phyloP scores from a whole-genome alignment of 1,139 yeast species.

The Yamadazyma songkhlaensis region DNA sequence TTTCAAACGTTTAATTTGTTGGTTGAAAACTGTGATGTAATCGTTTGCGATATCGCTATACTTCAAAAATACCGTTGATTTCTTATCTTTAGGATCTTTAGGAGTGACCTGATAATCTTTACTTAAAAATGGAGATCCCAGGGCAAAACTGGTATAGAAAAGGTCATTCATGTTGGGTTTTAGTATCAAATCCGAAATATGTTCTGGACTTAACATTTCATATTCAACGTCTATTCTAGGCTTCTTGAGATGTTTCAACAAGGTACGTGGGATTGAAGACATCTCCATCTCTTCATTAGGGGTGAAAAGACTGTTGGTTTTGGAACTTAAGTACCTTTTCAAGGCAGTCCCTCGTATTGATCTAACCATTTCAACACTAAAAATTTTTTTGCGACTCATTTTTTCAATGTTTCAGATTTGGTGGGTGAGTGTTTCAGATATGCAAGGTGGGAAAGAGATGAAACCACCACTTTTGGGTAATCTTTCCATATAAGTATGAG shows the following conservation, averaged over 20 bases:
- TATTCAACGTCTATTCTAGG: constrained; percentile 5
- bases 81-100: constrained; percentile 14
- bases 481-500: not conserved
- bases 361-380: constrained; percentile 1
- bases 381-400: constrained; percentile 5
- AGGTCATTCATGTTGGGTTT: constrained; percentile 27
- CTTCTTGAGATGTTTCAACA: not conserved
- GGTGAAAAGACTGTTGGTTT: constrained; percentile 23
- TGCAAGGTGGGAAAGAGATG: not conserved
- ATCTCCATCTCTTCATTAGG: constrained; percentile 19
- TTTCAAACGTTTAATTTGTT: constrained; percentile 17
- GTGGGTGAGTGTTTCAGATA: constrained; percentile 1
- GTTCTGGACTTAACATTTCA: constrained; percentile 35
- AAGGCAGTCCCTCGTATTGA: not conserved
- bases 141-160: constrained; percentile 28
- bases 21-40: constrained; percentile 31
- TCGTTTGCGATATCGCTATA: constrained; percentile 27
- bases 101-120: constrained; percentile 22
- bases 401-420: constrained; percentile 1
- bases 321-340: constrained; percentile 9
- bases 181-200: constrained; percentile 32
- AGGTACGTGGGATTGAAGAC: not conserved
- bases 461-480: not conserved
- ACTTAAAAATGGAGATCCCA: constrained; percentile 29
- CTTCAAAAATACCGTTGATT: constrained; percentile 20